Base-by-base conservation (phyloP, 768 basidiomycete species). In the Suillus tomentosus region DNA sequence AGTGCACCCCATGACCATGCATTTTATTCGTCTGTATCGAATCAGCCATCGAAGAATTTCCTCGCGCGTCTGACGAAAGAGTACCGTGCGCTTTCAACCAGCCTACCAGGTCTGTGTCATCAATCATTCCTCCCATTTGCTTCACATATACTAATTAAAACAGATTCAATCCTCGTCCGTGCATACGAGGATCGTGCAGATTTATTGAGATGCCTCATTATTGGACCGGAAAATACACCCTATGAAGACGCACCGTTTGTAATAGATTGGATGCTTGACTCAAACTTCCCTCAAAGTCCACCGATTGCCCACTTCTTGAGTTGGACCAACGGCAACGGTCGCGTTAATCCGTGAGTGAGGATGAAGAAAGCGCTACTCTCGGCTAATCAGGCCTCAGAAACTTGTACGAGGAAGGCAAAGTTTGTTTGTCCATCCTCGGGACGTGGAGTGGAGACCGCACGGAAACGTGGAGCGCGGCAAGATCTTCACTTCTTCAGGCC, bases 191-290 rank as follows among this genome's bases (percentile, higher is more conserved):
- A 96, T 73, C 86, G 95, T 34, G 81, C 87, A 51, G 95, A 98
- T 79, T 82, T 98, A 43, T 76, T 97, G 65, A 86, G 95, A 39
- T 91, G 85, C 71, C 81, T 98, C 57, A 98, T 98, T 65, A 88
- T 98, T 66, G 95, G 95, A 3, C 94, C 95, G 63, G 87, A 91
- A 69, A 95, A 95, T 67, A 97, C 96, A 10, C 95, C 95, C n/a
- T 97, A 96, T 68, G 86, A 93, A 74, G 91, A 96, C 74, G 93
- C 94, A 22, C 96, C 95, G 0, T 96, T 96, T 76, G 89, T 97
- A 31, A 96, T 97, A 63, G 95, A 98, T 76, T 94, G 92, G 92
- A 86, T 88, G 83, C 79, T 94, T 13, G 92, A 92, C 70, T 92
- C 87, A 61, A 88, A 90, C 74, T 97, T 90, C 73, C 94, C 89